These are phyloP conservation scores for Massarina eburnea DNA, from an alignment of 2,329 filamentous ascomycete genomes.

Conservation along the genomic window DNA sequence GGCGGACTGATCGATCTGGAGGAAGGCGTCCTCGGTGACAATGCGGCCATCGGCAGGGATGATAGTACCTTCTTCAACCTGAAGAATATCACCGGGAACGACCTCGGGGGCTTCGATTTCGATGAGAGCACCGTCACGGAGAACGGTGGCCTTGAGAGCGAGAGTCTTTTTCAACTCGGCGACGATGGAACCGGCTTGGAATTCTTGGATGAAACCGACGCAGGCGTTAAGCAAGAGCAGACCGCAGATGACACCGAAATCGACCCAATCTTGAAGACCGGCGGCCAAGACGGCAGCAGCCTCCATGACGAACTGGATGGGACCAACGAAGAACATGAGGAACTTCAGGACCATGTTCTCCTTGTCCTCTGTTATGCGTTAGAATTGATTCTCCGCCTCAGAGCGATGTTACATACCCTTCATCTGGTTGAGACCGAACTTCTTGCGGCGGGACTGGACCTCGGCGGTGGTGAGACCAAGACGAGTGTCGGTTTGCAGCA, in stretches of 20 bases:
- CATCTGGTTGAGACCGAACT: slow-evolving; percentile 85
- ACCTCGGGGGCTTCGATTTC: slow-evolving; percentile 83
- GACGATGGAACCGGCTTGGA: slow-evolving; percentile 85
- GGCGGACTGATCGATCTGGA: slow-evolving; percentile 89
- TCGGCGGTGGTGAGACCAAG: slow-evolving; percentile 72
- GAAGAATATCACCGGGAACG: slow-evolving; percentile 86
- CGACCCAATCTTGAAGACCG: slow-evolving; percentile 85
- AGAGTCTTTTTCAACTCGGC: slow-evolving; percentile 89
- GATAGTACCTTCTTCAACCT: slow-evolving; percentile 88
- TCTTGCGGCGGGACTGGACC: slow-evolving; percentile 64
- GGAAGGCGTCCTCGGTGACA: slow-evolving; percentile 78
- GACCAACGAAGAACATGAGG: slow-evolving; percentile 77
- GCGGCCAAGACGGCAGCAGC: slow-evolving; percentile 76
- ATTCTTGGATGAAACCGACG: slow-evolving; percentile 89
- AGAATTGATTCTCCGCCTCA: not conserved
- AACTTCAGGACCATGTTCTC: slow-evolving; percentile 85
- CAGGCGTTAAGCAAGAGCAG: slow-evolving; percentile 80
- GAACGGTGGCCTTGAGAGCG: slow-evolving; percentile 82
- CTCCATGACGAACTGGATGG: slow-evolving; percentile 95
- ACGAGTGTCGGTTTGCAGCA: slow-evolving; percentile 74
- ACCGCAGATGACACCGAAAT: slow-evolving; percentile 88
- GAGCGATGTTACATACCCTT: slow-evolving; percentile 50
- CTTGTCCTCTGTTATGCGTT: slow-evolving; percentile 65
- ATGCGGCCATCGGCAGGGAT: slow-evolving; percentile 87
- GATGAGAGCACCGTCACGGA: slow-evolving; percentile 75